Base-by-base conservation (phyloP, 73 alveolate species). In the Paramecium sonneborni region DNA sequence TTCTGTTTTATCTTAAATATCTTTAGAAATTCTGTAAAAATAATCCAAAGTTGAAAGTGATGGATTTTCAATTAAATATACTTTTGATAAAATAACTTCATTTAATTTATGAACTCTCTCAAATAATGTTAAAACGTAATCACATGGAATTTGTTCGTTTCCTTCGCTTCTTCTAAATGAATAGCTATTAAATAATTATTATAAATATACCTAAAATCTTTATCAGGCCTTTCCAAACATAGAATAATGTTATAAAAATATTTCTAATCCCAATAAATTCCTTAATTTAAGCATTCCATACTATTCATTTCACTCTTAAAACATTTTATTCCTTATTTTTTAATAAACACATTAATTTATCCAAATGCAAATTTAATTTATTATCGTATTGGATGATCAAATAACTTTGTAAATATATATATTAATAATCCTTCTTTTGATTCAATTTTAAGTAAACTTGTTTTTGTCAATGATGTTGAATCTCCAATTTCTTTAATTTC, bases 231-330 rank as follows among this genome's bases (percentile, higher is more conserved):
- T 34, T 30, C 57, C 10, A 69, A 69, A 10, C 57, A 69, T 69
- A 24, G 1, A 12, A n/a, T 20, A 30, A 69, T 69, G 2, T 69
- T 32, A 69, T 34, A 4, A n/a, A 69, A 69, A 69, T 69, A 69
- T 11, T 69, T 28, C 21, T 9, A 26, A 32, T 28, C 55, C 55
- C 82, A 58, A 58, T 58, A 2, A n/a, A 58, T 58, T 7, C 32
- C 85, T 69, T 69, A 24, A 69, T 69, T 58, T 58, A 58, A 58
- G 24, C 85, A 69, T 32, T 69, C 57, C 23, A 69, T 11, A 14
- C 85, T 30, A 70, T 32, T 35, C 85, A 70, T 10, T 32, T 70
- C 57, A 14, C 58, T 35, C 24, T 70, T 28, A 70, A 70, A 70
- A 70, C 58, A 70, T 32, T 70, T 70, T 7, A 70, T 58, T 70